phyloP scores from a whole-genome alignment of 495 filamentous ascomycete genomes.

The Xylaria flabelliformis region DNA sequence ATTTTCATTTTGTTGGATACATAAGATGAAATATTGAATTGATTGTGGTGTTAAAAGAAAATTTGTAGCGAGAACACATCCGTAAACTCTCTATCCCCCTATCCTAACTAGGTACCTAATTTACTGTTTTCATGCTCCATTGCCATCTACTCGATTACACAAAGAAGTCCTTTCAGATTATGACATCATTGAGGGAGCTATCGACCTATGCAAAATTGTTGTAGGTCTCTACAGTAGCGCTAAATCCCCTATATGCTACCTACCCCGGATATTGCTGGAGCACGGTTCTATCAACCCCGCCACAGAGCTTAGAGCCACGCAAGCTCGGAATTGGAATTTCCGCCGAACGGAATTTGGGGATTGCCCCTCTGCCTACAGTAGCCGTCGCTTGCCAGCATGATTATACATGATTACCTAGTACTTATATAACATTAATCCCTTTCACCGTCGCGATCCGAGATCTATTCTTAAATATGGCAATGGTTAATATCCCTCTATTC shows the following conservation, averaged over 20 bases:
- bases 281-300: constrained; percentile 24
- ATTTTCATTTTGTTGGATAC: neutral
- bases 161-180: neutral
- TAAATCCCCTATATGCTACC: neutral
- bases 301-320: too few relatives aligned
- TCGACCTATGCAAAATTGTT: too few relatives aligned
- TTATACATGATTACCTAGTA: neutral
- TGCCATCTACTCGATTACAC: neutral
- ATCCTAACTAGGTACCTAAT: neutral
- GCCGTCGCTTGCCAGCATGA: constrained; percentile 21
- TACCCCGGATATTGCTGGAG: constrained; percentile 36
- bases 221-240: neutral
- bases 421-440: neutral
- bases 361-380: constrained; percentile 32
- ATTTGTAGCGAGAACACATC: neutral
- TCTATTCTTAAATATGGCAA: neutral
- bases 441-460: neutral
- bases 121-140: neutral
- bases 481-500: neutral
- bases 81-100: neutral
- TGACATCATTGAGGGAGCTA: neutral
- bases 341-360: constrained; percentile 22
- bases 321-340: constrained; percentile 19
- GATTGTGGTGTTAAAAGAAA: neutral
- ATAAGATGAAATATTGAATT: neutral